phyloP scores from a whole-genome alignment of 768 basidiomycete genomes.

The Boletellus emodensis region DNA sequence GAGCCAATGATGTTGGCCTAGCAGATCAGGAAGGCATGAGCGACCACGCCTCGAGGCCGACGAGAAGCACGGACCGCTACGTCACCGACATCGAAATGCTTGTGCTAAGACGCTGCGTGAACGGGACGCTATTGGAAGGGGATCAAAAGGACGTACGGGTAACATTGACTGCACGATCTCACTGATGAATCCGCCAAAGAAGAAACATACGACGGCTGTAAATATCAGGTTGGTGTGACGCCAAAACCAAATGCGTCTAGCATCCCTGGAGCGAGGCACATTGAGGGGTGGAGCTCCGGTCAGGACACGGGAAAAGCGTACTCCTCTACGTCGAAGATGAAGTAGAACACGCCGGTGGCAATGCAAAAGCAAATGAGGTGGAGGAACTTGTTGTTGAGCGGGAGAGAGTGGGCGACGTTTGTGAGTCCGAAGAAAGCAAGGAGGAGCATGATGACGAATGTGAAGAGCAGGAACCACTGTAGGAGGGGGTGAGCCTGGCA shows the following conservation, averaged over 20 bases:
- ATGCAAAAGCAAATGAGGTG: conserved; percentile 75
- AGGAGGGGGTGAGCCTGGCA: conserved; percentile 6
- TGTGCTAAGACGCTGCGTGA: conserved; percentile 42
- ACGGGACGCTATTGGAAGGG: background rate
- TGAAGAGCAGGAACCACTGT: conserved; percentile 82
- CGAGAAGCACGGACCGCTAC: conserved; percentile 48
- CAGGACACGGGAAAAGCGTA: conserved; percentile 35
- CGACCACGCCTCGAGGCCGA: conserved; percentile 10
- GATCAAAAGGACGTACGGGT: conserved; percentile 45
- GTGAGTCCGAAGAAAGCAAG: conserved; percentile 79
- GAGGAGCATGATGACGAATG: conserved; percentile 59
- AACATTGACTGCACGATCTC: conserved; percentile 78
- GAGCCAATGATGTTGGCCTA: conserved; percentile 82
- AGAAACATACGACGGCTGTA: conserved; percentile 66
- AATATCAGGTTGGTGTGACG: conserved; percentile 65
- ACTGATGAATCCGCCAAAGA: conserved; percentile 77
- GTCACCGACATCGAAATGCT: conserved; percentile 70
- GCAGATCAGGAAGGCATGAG: conserved; percentile 6
- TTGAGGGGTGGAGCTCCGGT: background rate
- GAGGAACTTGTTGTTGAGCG: conserved; percentile 74
- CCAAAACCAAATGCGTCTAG: conserved; percentile 85
- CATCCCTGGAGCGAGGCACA: conserved; percentile 46
- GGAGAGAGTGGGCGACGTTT: conserved; percentile 57
- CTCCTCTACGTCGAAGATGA: conserved; percentile 87
- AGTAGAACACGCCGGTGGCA: conserved; percentile 80